Evolutionary conservation across 768 basidiomycete genomes (phyloP).

Genomic region (Porpolomopsis calyptriformis): DNA sequence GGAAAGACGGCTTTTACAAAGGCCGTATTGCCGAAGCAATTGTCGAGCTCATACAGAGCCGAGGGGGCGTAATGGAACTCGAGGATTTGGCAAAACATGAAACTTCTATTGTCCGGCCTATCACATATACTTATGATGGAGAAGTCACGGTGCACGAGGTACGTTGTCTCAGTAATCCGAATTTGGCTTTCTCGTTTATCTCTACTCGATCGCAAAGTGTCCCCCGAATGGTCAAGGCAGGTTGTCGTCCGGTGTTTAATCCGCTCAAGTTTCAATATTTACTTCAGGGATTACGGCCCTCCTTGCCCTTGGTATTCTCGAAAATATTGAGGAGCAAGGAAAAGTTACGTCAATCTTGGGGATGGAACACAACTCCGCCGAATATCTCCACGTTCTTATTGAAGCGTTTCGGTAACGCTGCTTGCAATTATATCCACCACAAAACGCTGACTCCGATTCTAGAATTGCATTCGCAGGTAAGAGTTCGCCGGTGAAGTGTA

Average conservation of each 20-base stretch:
- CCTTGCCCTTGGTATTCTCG: constrained; percentile 86
- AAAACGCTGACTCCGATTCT: constrained; percentile 1
- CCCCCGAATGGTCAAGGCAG: constrained; percentile 93
- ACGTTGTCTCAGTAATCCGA: constrained; percentile 10
- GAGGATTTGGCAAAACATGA: constrained; percentile 84
- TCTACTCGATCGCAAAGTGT: constrained; percentile 49
- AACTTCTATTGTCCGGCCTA: constrained; percentile 76
- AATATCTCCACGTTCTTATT: constrained; percentile 80
- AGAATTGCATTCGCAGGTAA: constrained; percentile 69
- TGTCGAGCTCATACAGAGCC: constrained; percentile 71
- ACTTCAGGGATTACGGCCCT: constrained; percentile 74
- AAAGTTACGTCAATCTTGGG: constrained; percentile 59
- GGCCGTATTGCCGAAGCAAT: constrained; percentile 85
- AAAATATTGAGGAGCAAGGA: constrained; percentile 69
- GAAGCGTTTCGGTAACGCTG: constrained; percentile 65
- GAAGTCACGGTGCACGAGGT: constrained; percentile 92
- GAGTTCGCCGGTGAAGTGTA: constrained; percentile 7
- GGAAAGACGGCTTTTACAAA: constrained; percentile 90
- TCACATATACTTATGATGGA: constrained; percentile 77
- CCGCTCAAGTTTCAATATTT: not conserved
- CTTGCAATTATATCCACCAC: not conserved
- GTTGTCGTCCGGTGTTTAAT: constrained; percentile 1
- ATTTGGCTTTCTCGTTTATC: constrained; percentile 3
- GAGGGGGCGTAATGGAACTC: constrained; percentile 89
- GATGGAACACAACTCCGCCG: constrained; percentile 82